These are phyloP conservation scores for Saururus chinensis DNA, from an alignment of 164 flowering plant species.

Conservation along the genomic window DNA sequence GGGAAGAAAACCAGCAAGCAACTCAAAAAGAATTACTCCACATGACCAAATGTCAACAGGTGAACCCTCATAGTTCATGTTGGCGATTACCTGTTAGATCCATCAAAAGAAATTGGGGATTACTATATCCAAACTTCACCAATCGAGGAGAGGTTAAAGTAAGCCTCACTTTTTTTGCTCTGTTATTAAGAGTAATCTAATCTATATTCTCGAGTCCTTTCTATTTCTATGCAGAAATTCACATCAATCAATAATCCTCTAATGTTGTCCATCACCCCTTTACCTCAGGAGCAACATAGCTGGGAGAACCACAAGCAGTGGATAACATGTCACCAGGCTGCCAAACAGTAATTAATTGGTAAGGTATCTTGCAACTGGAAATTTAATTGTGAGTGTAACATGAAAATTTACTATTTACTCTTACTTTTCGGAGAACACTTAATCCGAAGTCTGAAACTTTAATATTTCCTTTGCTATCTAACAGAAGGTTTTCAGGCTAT, in stretches of 20 bases:
- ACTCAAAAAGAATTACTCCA: constrained; percentile 64
- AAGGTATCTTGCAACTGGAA: neutral
- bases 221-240: neutral
- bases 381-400: too few relatives aligned
- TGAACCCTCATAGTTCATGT: constrained; percentile 49
- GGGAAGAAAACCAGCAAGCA: constrained; percentile 61
- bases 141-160: neutral
- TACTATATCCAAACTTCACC: too few relatives aligned
- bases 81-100: constrained; percentile 34
- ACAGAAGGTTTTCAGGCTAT: constrained; percentile 82
- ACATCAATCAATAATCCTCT: neutral
- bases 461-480: constrained; percentile 60
- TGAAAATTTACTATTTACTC: neutral
- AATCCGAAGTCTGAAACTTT: constrained; percentile 86
- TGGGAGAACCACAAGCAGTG: constrained; percentile 72
- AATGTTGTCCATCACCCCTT: neutral
- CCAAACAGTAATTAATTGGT: constrained; percentile 2
- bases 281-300: constrained; percentile 85
- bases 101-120: neutral
- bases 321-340: constrained; percentile 52
- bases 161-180: neutral
- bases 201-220: neutral
- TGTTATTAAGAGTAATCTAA: too few relatives aligned
- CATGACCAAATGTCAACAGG: constrained; percentile 75
- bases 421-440: constrained; percentile 52